phyloP scores from a whole-genome alignment of 1,284 basidiomycete genomes.

The Cryptococcus sp. region DNA sequence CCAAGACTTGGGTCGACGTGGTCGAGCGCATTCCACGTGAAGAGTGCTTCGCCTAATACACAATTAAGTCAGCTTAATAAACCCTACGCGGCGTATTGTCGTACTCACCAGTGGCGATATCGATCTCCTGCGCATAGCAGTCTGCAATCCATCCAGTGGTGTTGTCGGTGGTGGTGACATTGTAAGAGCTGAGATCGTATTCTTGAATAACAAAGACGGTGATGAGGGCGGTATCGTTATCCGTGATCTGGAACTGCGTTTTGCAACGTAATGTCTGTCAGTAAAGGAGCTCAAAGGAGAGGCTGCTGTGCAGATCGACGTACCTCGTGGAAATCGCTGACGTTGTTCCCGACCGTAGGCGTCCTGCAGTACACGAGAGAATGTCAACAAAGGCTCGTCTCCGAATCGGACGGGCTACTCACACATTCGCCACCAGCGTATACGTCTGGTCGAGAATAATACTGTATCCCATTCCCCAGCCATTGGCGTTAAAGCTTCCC shows the following conservation, averaged over 20 bases:
- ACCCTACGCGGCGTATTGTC: background rate
- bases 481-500: slow-evolving; percentile 28
- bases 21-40: slow-evolving; percentile 41
- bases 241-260: slow-evolving; percentile 36
- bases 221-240: slow-evolving; percentile 42
- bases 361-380: slow-evolving; percentile 7
- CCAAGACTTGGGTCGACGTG: slow-evolving; percentile 31
- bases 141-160: slow-evolving; percentile 33
- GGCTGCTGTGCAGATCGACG: background rate
- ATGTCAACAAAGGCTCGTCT: slow-evolving; percentile 4
- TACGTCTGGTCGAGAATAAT: slow-evolving; percentile 37
- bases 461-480: slow-evolving; percentile 31
- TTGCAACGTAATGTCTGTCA: background rate
- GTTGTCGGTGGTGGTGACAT: slow-evolving; percentile 18
- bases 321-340: slow-evolving; percentile 34
- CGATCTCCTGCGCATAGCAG: slow-evolving; percentile 42
- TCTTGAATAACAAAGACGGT: slow-evolving; percentile 31
- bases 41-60: slow-evolving; percentile 24
- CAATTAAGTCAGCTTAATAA: background rate
- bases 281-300: background rate
- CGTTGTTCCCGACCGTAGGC: slow-evolving; percentile 16
- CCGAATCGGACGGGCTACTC: background rate
- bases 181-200: slow-evolving; percentile 29
- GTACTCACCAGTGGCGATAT: slow-evolving; percentile 36
- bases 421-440: slow-evolving; percentile 31